Conservation (phyloP, 2,329 filamentous ascomycete genomes). For the Endoconidiophora laricicola region DNA sequence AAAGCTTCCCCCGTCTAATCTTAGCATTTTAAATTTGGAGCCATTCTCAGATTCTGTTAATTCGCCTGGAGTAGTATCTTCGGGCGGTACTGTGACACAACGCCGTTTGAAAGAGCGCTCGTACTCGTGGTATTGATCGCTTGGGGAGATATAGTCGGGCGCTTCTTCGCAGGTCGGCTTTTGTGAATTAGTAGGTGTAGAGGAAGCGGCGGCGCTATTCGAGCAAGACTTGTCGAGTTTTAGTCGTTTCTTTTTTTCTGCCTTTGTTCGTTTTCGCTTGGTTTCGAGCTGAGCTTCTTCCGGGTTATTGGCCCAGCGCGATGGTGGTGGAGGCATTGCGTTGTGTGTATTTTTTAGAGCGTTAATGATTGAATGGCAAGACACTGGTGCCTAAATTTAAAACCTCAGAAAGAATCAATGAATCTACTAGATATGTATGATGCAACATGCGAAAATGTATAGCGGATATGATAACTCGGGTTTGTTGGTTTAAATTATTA, state of each 20-base stretch:
- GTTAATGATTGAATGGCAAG: too few species aligned
- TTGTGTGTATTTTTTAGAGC: too few species aligned
- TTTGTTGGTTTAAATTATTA: not conserved
- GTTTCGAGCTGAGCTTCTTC: slow-evolving; percentile 62
- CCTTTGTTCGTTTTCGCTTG: slow-evolving; percentile 23
- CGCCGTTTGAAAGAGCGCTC: slow-evolving; percentile 44
- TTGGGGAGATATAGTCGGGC: slow-evolving; percentile 42
- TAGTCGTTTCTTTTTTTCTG: slow-evolving; percentile 39
- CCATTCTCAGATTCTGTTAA: slow-evolving; percentile 17
- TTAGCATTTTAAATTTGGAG: slow-evolving; percentile 39
- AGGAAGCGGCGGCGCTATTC: slow-evolving; percentile 47
- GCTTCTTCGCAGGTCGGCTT: slow-evolving; percentile 28
- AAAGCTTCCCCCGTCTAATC: slow-evolving; percentile 55
- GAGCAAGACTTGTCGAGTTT: slow-evolving; percentile 79
- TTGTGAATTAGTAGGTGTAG: too few species aligned
- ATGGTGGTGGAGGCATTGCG: slow-evolving; percentile 27
- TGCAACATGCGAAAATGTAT: too few species aligned
- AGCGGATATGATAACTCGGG: too few species aligned
- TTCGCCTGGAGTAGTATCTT: slow-evolving; percentile 14
- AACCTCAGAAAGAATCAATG: not conserved
- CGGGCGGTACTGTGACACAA: slow-evolving; percentile 34
- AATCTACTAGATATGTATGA: too few species aligned
- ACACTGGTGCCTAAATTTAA: too few species aligned
- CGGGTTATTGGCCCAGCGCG: slow-evolving; percentile 76
- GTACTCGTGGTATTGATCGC: slow-evolving; percentile 20